phyloP scores from a whole-genome alignment of 177 flowering plant genomes.

The Vitis hybrid region DNA sequence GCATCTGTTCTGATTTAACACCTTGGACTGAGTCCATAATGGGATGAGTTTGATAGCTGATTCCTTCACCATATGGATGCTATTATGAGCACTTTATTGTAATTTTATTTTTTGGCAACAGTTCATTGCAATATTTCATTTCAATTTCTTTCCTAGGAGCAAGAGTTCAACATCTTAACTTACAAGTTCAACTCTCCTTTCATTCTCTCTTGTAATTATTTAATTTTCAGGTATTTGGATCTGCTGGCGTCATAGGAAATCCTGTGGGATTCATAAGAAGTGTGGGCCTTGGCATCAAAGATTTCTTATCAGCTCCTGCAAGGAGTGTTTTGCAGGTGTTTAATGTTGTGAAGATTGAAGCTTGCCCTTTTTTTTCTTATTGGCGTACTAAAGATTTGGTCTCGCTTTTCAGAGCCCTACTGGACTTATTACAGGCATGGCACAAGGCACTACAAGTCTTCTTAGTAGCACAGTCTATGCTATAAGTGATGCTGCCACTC shows the following conservation, averaged over 20 bases:
- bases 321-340: constrained; percentile 69
- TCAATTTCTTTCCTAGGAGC: background rate
- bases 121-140: too few species aligned
- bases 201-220: constrained; percentile 5
- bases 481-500: constrained; percentile 91
- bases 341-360: background rate
- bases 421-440: constrained; percentile 80
- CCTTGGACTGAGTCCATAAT: too few species aligned
- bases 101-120: too few species aligned
- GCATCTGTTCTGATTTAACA: too few species aligned
- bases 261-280: constrained; percentile 96
- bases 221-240: constrained; percentile 80
- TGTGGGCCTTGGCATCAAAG: constrained; percentile 84
- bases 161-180: background rate
- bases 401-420: constrained; percentile 70
- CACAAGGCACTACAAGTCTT: constrained; percentile 90
- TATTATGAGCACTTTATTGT: too few species aligned
- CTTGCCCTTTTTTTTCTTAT: background rate
- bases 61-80: too few species aligned
- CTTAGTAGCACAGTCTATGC: constrained; percentile 92
- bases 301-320: constrained; percentile 86
- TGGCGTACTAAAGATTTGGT: constrained; percentile 5
- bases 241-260: constrained; percentile 98
- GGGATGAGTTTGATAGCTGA: too few species aligned
- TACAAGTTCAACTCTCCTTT: background rate